Base-by-base conservation (phyloP, 768 basidiomycete species). In the Serendipita sp. region DNA sequence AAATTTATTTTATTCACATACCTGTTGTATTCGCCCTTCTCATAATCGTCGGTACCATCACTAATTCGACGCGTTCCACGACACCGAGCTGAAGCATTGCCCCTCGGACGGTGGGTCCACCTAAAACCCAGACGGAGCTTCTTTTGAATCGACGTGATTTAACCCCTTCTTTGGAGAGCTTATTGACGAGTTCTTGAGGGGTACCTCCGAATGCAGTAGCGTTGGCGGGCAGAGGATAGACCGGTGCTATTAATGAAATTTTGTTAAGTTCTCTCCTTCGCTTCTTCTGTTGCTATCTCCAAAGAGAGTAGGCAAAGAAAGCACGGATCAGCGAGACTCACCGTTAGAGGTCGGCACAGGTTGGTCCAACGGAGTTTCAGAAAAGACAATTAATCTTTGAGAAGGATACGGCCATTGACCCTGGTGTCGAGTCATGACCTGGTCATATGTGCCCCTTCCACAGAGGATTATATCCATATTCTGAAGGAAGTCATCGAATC, bases 381-480 rank as follows among this genome's bases (percentile, higher is more conserved):
- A 28, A 31, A 58, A 58, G 22, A 58, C 53, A 31, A 58, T 58
- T 11, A 58, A 31, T 22, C 53, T 3, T 11, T 58, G 20, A 11
- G 17, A n/a, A 22, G 53, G 20, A 58, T 58, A 58, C 11, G 53
- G 53, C 53, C 53, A 58, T 33, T 58, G 22, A n/a, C 53, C 53
- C 17, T 26, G 17, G 4, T 22, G 22, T 13, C 31, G 20, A 9
- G 22, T 22, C 53, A 58, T 58, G 30, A 33, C 28, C 31, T 58
- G 53, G 9, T 58, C 53, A 58, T 58, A 58, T n/a, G 17, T 22
- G 9, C 53, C 53, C 31, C 53, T 26, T n/a, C 53, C 53, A 28
- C 53, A 58, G 30, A 58, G 17, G 30, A 58, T 22, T 11, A 58
- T 58, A n/a, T 58, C 53, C 53, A 58, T 58, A 34, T 31, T 58